Conservation (phyloP, 495 filamentous ascomycete species). For the Penicillium argentinense region DNA sequence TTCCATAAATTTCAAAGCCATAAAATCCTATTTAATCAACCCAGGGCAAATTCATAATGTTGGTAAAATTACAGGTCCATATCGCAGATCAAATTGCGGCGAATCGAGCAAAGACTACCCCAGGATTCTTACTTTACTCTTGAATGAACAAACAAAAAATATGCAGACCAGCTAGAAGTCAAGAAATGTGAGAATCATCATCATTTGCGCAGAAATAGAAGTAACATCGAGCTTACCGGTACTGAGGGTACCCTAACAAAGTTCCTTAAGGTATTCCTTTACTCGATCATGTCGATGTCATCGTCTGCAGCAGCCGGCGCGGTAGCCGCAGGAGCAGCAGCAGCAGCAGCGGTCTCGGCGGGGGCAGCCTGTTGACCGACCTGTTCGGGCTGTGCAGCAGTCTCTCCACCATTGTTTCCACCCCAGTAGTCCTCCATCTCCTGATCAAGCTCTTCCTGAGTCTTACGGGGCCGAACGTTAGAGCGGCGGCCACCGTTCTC, state of each 20-base stretch:
- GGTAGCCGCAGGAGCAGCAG: conserved; percentile 20
- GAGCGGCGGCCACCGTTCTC: conserved; percentile 38
- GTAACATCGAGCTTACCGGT: no score
- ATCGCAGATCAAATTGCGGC: no score
- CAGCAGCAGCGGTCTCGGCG: conserved; percentile 27
- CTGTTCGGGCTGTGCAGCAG: conserved; percentile 18
- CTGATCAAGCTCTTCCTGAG: conserved; percentile 85
- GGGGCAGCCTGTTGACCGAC: conserved; percentile 10
- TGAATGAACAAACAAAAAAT: no score
- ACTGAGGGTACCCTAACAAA: no score
- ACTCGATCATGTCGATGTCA: conserved; percentile 59
- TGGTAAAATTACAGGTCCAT: conserved; percentile 21
- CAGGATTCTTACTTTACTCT: no score
- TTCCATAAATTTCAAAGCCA: no score
- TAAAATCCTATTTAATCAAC: no score
- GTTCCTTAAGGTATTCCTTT: no score
- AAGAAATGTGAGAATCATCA: no score
- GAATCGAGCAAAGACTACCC: no score
- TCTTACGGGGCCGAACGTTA: conserved; percentile 75
- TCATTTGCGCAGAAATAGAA: no score
- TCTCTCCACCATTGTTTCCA: conserved; percentile 32
- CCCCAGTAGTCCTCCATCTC: conserved; percentile 97
- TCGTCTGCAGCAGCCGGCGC: conserved; percentile 49
- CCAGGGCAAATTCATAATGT: conserved; percentile 20
- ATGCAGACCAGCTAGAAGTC: no score